phyloP scores from a whole-genome alignment of 108 stramenopile species.

The Fistulifera pelliculosa region DNA sequence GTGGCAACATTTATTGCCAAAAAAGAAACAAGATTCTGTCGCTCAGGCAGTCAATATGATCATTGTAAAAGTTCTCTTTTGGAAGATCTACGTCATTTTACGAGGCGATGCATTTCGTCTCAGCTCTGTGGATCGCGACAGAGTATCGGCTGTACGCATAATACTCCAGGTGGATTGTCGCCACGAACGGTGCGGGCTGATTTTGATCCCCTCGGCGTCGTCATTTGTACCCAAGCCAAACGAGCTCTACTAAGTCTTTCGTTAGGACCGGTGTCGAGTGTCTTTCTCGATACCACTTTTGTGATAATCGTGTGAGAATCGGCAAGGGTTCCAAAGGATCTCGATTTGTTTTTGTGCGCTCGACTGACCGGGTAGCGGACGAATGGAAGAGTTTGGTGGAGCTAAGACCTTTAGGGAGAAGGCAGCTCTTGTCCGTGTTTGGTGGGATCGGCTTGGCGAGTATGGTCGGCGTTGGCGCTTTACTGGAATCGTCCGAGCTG shows the following conservation, averaged over 20 bases:
- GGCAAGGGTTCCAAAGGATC: conserved; percentile 64
- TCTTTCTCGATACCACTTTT: conserved; percentile 67
- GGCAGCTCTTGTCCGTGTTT: background rate
- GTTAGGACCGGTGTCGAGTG: conserved; percentile 52
- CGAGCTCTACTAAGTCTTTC: conserved; percentile 14
- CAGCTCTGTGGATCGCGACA: conserved; percentile 13
- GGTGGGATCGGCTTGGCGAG: background rate
- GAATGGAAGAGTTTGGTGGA: conserved; percentile 1
- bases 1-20: conserved; percentile 55
- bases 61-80: conserved; percentile 30
- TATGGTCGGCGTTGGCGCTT: background rate
- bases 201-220: conserved; percentile 53
- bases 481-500: background rate
- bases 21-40: conserved; percentile 16
- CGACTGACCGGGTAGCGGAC: conserved; percentile 23
- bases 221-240: conserved; percentile 27
- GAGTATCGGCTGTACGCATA: too few relatives aligned
- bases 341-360: conserved; percentile 48
- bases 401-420: background rate
- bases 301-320: conserved; percentile 36
- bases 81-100: conserved; percentile 33
- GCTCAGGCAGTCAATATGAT: conserved; percentile 70
- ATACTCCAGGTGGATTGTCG: conserved; percentile 24
- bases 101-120: conserved; percentile 64
- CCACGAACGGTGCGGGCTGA: conserved; percentile 40